Percentiles rank a stretch among this genome's conserved stretches.
Conservation (phyloP, 345 rosid species). For the Gossypium longicalyx region DNA sequence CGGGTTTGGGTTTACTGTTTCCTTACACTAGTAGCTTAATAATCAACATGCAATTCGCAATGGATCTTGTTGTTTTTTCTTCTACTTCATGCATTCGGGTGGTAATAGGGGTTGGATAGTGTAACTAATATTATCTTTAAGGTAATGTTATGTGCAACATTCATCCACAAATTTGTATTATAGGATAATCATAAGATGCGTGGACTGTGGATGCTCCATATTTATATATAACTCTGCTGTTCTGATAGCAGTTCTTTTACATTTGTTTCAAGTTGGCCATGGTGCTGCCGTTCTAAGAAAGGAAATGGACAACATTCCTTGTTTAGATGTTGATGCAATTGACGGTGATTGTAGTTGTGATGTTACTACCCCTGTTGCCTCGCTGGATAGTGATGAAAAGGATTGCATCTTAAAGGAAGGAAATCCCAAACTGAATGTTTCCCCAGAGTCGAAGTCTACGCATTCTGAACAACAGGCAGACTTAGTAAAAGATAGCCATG, state of each 20-base stretch:
- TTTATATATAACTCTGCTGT: not conserved
- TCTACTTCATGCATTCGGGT: not conserved
- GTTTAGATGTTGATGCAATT: constrained; percentile 36
- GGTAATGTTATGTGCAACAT: not conserved
- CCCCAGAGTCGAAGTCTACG: constrained; percentile 24
- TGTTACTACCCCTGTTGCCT: constrained; percentile 15
- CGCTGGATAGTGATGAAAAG: constrained; percentile 13
- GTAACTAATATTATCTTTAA: not conserved
- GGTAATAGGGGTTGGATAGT: not conserved
- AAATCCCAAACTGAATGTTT: constrained; percentile 21
- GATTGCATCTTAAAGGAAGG: constrained; percentile 26
- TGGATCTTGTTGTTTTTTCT: not conserved
- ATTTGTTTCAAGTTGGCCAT: constrained; percentile 35
- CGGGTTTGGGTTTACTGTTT: not conserved
- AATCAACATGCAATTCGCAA: not conserved
- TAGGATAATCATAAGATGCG: not conserved
- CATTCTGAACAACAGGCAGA: constrained; percentile 28
- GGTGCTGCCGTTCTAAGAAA: constrained; percentile 30
- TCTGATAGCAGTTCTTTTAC: constrained; percentile 5
- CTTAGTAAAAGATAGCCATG: constrained; percentile 24
- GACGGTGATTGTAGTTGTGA: constrained; percentile 34
- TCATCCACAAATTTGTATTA: not conserved
- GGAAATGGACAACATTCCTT: constrained; percentile 26
- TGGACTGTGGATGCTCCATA: not conserved
- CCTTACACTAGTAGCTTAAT: not conserved